A percentile compares a stretch with the other conserved stretches of the same genome.
These are phyloP conservation scores for Hymenoscyphus occultus DNA, from an alignment of 2,329 filamentous ascomycete genomes.

Conservation along the genomic window DNA sequence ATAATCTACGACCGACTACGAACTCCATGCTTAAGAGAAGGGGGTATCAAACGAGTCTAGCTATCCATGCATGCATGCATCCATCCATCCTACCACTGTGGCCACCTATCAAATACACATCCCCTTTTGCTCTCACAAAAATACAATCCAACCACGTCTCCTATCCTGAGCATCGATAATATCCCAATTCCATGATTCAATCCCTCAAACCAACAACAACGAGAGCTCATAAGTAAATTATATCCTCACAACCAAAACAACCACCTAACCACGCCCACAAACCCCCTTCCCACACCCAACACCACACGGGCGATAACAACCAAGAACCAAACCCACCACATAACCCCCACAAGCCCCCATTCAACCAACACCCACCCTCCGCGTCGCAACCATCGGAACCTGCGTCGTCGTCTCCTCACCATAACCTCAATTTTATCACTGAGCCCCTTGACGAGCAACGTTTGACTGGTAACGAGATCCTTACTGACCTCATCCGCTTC, in stretches of 20 bases:
- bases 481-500: slow-evolving; percentile 76
- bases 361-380: slow-evolving; percentile 80
- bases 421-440: slow-evolving; percentile 76
- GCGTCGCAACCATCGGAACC: slow-evolving; percentile 71
- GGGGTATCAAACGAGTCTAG: no score
- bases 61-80: no score
- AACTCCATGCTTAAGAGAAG: no score
- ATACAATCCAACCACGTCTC: no score
- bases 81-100: no score
- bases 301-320: slow-evolving; percentile 72
- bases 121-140: no score
- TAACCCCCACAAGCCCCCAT: slow-evolving; percentile 81
- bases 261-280: slow-evolving; percentile 67
- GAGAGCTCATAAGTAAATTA: no score
- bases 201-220: no score
- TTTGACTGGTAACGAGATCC: slow-evolving; percentile 72
- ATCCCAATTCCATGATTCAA: no score
- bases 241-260: slow-evolving; percentile 64
- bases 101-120: no score
- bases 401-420: slow-evolving; percentile 63
- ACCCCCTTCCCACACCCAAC: slow-evolving; percentile 58
- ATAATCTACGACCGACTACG: no score
- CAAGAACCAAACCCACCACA: slow-evolving; percentile 94
- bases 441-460: slow-evolving; percentile 76
- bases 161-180: no score